phyloP scores from a whole-genome alignment of 495 filamentous ascomycete genomes.

The Hamigera avellanea region DNA sequence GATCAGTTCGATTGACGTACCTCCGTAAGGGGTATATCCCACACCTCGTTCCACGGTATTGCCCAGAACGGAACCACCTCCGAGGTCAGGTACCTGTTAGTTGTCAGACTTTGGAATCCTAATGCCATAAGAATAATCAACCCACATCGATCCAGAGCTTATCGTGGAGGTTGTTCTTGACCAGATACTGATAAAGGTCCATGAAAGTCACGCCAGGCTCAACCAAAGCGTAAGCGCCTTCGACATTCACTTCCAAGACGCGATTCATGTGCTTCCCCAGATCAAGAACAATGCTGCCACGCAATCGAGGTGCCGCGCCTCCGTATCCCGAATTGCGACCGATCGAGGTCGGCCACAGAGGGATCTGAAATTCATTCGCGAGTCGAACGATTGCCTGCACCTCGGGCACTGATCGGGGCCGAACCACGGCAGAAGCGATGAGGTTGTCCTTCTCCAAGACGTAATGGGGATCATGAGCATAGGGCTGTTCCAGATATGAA shows the following conservation, averaged over 20 bases:
- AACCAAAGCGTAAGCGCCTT: slow-evolving; percentile 40
- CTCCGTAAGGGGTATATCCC: too few species aligned
- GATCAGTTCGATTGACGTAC: too few species aligned
- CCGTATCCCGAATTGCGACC: slow-evolving; percentile 40
- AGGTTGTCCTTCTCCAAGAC: slow-evolving; percentile 40
- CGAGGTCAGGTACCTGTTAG: slow-evolving; percentile 38
- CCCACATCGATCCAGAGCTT: slow-evolving; percentile 29
- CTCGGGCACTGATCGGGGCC: slow-evolving; percentile 29
- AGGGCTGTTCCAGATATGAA: slow-evolving; percentile 12
- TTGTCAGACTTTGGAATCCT: neutral
- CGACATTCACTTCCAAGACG: slow-evolving; percentile 40
- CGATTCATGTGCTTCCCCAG: slow-evolving; percentile 43
- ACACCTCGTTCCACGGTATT: too few species aligned
- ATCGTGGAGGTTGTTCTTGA: slow-evolving; percentile 20
- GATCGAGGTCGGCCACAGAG: slow-evolving; percentile 43
- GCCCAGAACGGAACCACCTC: too few species aligned
- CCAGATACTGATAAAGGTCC: slow-evolving; percentile 38
- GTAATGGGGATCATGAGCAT: slow-evolving; percentile 43
- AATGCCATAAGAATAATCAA: slow-evolving; percentile 10
- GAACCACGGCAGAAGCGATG: slow-evolving; percentile 38
- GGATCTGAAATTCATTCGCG: slow-evolving; percentile 37
- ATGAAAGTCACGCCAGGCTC: slow-evolving; percentile 50
- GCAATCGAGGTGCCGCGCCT: slow-evolving; percentile 42
- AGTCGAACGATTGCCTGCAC: slow-evolving; percentile 35
- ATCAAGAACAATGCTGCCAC: slow-evolving; percentile 41